Conservation (phyloP, 257 asterid species). For the Echium plantagineum region DNA sequence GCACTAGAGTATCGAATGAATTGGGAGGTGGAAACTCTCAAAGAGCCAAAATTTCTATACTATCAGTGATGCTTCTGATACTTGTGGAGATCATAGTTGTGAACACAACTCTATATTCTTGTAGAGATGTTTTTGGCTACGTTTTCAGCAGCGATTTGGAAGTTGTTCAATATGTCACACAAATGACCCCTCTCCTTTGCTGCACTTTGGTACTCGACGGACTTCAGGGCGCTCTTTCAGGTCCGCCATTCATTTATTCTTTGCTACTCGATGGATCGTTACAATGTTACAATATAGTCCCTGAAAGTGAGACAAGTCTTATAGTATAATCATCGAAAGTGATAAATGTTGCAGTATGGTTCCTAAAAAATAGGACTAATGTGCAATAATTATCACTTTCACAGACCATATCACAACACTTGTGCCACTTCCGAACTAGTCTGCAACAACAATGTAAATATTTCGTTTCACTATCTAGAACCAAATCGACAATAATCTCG, state of each 20-base stretch:
- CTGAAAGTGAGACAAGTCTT: no score
- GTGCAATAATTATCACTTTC: no score
- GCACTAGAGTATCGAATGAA: slow-evolving; percentile 16
- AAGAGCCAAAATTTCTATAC: slow-evolving; percentile 11
- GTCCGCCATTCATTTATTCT: not conserved
- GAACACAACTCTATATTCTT: slow-evolving; percentile 3
- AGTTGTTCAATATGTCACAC: slow-evolving; percentile 12
- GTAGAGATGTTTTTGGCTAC: slow-evolving; percentile 16
- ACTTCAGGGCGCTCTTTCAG: slow-evolving; percentile 16
- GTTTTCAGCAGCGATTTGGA: slow-evolving; percentile 13
- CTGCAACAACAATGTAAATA: no score
- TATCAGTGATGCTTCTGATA: not conserved
- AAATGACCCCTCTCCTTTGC: slow-evolving; percentile 14
- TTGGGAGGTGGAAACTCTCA: slow-evolving; percentile 15
- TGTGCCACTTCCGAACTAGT: no score
- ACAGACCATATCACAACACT: no score
- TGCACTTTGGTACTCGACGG: slow-evolving; percentile 15
- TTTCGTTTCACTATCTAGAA: no score
- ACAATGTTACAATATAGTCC: no score
- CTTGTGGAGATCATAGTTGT: slow-evolving; percentile 8
- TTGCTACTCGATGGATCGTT: no score
- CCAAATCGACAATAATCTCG: no score
- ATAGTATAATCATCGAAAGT: no score
- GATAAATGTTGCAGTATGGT: no score
- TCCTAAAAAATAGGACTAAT: no score